Evolutionary conservation across 768 basidiomycete species (phyloP), one percentile per base, ranked within the genome.

Genomic region (Russula olivacea): DNA sequence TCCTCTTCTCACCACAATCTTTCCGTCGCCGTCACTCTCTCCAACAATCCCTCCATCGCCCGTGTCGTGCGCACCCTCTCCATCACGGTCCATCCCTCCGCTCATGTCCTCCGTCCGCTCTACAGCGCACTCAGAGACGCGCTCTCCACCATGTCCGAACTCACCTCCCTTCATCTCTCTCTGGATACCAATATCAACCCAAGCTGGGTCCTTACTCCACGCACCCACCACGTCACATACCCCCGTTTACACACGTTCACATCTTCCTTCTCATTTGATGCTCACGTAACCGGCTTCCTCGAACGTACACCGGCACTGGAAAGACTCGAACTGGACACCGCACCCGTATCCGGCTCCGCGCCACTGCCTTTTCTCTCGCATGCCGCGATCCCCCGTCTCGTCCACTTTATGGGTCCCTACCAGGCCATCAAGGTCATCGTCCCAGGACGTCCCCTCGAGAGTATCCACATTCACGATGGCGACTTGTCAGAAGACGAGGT

Each of bases 381-480:
- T 59, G 63, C 76, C 6, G 72, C 76, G 76, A 69, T 80, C 68
- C 73, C 76, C 48, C 74, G 66, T 56, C 76, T 91, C 60, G 73
- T 75, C 55, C 81, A 84, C 48, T 85, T 89, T 71, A 79, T 80
- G 56, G 89, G 87, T 23, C 83, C 88, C 21, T 75, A 81, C 36
- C 74, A 78, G 55, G 78, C 79, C 23, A 85, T 88, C 25, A 74
- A 76, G 56, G 72, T 75, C 28, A 74, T 90, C 68, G 78, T 87
- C 3, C 86, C 86, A 49, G 83, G 84, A 17, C 82, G 88, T 23
- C 87, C 89, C 11, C 78, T 90, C 43, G 75, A 81, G 64, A 79
- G 79, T 69, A 78, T 91, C 54, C 81, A 84, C 71, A 78, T 91
- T 59, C 80, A 78, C 61, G 81, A 78, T n/a, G 79, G 83, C 34